Percentiles rank a stretch among this genome's conserved stretches.
These are phyloP conservation scores for Garcia nutans DNA, from an alignment of 345 rosid species.

Conservation along the genomic window DNA sequence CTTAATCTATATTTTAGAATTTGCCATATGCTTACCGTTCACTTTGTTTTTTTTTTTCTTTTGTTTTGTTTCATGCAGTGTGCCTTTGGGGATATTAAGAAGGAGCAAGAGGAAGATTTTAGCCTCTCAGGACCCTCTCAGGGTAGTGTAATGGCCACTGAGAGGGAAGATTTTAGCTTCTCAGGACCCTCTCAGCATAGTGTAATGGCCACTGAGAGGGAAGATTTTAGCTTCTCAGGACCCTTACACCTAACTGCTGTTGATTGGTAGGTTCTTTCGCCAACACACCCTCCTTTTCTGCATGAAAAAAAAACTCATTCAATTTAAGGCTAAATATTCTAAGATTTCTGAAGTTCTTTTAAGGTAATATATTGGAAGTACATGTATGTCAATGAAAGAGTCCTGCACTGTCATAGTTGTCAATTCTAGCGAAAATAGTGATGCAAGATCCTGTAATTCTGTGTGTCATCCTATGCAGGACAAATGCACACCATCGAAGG, in stretches of 20 bases:
- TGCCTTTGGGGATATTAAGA: conserved; percentile 17
- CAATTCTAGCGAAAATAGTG: background rate
- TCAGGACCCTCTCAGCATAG: background rate
- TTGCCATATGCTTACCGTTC: background rate
- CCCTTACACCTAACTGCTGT: conserved; percentile 60
- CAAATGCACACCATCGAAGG: conserved; percentile 58
- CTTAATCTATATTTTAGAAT: too few species aligned
- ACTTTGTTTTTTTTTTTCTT: conserved; percentile 11
- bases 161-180: conserved; percentile 65
- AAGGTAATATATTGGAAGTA: background rate
- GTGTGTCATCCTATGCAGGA: conserved; percentile 41
- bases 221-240: conserved; percentile 60
- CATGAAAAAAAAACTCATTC: too few species aligned
- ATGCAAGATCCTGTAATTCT: background rate
- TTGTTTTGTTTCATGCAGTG: conserved; percentile 21
- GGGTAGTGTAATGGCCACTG: conserved; percentile 46
- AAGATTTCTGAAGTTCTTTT: background rate
- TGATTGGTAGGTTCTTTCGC: conserved; percentile 54
- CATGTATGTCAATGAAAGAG: background rate
- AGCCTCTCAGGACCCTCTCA: too few species aligned
- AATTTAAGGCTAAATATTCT: background rate
- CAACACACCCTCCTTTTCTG: background rate
- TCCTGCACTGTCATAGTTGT: too few species aligned
- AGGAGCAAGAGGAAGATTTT: background rate
- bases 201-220: conserved; percentile 62